phyloP scores from a whole-genome alignment of 805 yeast genomes.

The Metschnikowia gelsemii region DNA sequence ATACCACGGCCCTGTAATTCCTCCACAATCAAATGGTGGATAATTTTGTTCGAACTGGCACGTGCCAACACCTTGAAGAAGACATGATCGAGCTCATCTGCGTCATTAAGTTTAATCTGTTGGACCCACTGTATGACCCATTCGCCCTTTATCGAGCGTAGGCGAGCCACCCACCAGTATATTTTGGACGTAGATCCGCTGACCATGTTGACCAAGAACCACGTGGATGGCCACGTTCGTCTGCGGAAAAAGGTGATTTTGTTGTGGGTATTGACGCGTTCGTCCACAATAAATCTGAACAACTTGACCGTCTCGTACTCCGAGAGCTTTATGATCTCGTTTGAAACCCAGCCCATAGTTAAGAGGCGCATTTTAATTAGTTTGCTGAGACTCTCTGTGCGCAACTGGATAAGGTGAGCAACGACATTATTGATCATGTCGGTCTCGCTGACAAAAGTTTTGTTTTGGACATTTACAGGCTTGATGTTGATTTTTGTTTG shows the following conservation, averaged over 20 bases:
- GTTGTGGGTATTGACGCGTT: constrained; percentile 20
- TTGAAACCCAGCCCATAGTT: constrained; percentile 70
- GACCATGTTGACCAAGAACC: constrained; percentile 49
- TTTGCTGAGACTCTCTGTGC: constrained; percentile 47
- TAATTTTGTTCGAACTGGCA: constrained; percentile 46
- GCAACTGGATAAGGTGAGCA: constrained; percentile 42
- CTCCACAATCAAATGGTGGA: constrained; percentile 52
- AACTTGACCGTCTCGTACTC: constrained; percentile 48
- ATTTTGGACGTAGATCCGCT: constrained; percentile 37
- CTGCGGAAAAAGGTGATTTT: constrained; percentile 44
- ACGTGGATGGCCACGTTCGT: constrained; percentile 55
- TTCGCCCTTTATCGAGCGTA: constrained; percentile 49
- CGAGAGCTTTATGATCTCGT: constrained; percentile 50
- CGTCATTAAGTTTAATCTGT: constrained; percentile 22
- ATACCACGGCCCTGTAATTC: constrained; percentile 46
- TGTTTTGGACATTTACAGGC: constrained; percentile 17
- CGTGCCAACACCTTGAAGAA: constrained; percentile 43
- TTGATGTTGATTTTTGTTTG: constrained; percentile 34
- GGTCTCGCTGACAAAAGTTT: constrained; percentile 28
- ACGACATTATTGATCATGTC: constrained; percentile 35
- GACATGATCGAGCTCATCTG: constrained; percentile 26
- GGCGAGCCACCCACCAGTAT: constrained; percentile 54
- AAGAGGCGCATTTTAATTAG: constrained; percentile 56
- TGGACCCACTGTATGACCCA: constrained; percentile 58
- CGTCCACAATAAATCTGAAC: constrained; percentile 30